phyloP scores from a whole-genome alignment of 768 basidiomycete genomes.

The Lentinula edodes region DNA sequence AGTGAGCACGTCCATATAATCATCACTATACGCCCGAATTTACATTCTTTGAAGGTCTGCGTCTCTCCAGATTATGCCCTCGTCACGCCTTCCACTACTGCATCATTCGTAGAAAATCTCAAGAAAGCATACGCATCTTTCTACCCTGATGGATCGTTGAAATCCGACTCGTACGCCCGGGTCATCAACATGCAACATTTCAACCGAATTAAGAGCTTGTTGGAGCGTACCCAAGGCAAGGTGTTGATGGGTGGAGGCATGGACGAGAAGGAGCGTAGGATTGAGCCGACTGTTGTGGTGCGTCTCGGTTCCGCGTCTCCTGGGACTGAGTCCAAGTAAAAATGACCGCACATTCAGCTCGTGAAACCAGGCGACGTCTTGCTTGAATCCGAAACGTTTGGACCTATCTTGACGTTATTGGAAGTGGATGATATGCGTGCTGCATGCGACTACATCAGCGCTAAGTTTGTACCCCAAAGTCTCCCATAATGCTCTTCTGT shows the following conservation, averaged over 20 bases:
- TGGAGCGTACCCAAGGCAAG: slow-evolving; percentile 64
- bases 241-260: slow-evolving; percentile 61
- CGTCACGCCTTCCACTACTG: slow-evolving; percentile 39
- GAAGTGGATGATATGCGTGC: slow-evolving; percentile 66
- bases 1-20: neutral
- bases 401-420: slow-evolving; percentile 73
- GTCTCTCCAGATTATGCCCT: slow-evolving; percentile 56
- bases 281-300: slow-evolving; percentile 66
- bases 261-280: slow-evolving; percentile 51
- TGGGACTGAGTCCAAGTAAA: neutral
- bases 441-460: slow-evolving; percentile 56
- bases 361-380: slow-evolving; percentile 63
- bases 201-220: slow-evolving; percentile 50
- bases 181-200: slow-evolving; percentile 52
- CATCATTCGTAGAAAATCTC: slow-evolving; percentile 33
- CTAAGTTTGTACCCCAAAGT: slow-evolving; percentile 23
- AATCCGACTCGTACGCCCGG: slow-evolving; percentile 40
- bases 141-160: slow-evolving; percentile 26
- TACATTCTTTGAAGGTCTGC: slow-evolving; percentile 38
- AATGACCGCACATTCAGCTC: neutral
- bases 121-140: slow-evolving; percentile 31
- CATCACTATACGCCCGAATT: neutral
- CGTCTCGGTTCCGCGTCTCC: neutral
- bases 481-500: no score
- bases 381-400: slow-evolving; percentile 83